Evolutionary conservation across 768 basidiomycete species (phyloP), one percentile per base, ranked within the genome.

Genomic region (Podaxis carcinomalis): DNA sequence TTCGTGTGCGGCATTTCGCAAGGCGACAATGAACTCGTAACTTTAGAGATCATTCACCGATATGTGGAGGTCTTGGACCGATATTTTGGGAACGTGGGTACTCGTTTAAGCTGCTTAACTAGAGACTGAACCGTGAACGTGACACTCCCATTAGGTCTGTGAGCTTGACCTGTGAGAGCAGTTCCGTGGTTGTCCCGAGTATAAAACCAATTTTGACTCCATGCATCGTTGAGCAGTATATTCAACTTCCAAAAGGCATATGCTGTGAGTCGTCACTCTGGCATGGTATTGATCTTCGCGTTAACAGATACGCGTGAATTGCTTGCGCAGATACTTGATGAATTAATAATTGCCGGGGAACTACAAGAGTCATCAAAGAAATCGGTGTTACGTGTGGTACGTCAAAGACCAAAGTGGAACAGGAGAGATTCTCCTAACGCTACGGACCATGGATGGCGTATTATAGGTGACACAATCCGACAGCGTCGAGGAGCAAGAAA

Each of bases 241-340:
- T 99, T 99, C 84, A 98, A 98, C 80, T 99, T 98, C 73, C 96
- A 98, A 73, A 99, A 98, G 76, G 97, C 97, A 46, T 98, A 95
- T 72, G 93, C 96, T 9, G 95, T 92, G 51, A 3, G 73, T 63
- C 25, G 23, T 40, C 28, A 37, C 28, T 28, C 44, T 7, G 42
- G 21, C 69, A 59, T 42, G 42, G 62, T 59, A 61, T 46, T 28
- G 62, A 57, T 50, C 14, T 57, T 57, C 25, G 49, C 14, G 21
- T 36, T 54, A 50, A 57, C 47, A 55, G 19, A 54, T 13, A 42
- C 35, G 39, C 40, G 49, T 28, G 62, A 49, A 59, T 51, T 51
- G 42, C 63, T 40, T 46, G 14, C 32, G 53, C 64, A 77, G 90
- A 92, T 99, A 67, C 78, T 99, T 56, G 97, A 98, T 70, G 97